Evolutionary conservation across 1,284 basidiomycete species (phyloP).

Genomic region (Heterobasidion irregulare): DNA sequence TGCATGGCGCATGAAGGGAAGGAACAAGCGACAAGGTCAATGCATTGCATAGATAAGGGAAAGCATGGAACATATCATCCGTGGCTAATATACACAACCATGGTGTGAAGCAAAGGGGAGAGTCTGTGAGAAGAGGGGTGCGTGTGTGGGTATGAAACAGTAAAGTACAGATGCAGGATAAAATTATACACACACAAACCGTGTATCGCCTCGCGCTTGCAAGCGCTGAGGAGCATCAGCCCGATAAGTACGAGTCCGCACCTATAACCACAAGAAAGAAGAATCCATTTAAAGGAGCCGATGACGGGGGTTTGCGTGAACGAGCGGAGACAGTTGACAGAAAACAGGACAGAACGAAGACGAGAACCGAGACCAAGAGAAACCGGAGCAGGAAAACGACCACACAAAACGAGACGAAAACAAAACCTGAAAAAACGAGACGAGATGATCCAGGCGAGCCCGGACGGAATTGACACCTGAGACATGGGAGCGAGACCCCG

Average conservation of each 20-base stretch:
- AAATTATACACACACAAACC: neutral
- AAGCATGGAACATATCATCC: neutral
- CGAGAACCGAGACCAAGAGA: neutral
- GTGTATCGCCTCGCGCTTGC: neutral
- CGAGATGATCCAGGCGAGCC: neutral
- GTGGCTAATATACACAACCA: neutral
- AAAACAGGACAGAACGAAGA: neutral
- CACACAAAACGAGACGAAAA: neutral
- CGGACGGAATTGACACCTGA: neutral
- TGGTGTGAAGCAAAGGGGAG: neutral
- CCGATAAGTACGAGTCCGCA: slow-evolving; percentile 1
- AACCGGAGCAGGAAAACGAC: neutral
- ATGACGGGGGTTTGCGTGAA: neutral
- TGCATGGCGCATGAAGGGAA: too few relatives aligned
- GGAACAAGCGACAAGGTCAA: neutral
- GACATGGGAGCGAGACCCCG: neutral
- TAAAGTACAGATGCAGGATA: slow-evolving; percentile 3
- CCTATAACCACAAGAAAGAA: slow-evolving; percentile 2
- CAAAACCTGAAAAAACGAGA: neutral
- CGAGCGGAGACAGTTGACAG: neutral
- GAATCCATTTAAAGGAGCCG: slow-evolving; percentile 1
- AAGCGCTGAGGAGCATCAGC: neutral
- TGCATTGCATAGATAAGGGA: slow-evolving; percentile 1
- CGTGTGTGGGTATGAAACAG: neutral
- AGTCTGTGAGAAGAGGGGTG: neutral